Base-by-base conservation (phyloP, 495 filamentous ascomycete species). In the Daldinia grandis region DNA sequence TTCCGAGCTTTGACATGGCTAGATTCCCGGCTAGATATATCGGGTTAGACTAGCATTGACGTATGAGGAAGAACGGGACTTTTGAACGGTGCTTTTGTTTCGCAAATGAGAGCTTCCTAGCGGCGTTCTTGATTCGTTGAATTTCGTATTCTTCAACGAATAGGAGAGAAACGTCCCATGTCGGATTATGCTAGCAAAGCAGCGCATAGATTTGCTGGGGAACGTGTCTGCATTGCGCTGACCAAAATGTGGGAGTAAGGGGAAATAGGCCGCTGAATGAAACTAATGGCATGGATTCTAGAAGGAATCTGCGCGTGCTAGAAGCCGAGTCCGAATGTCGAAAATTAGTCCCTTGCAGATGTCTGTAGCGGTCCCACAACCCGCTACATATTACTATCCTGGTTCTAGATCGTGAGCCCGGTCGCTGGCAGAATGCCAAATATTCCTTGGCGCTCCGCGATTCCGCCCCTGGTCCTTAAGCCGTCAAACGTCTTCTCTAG, bases 301-400 rank as follows among this genome's bases (percentile, higher is more conserved):
- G 44, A 25, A 50, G 24, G 24, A 50, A 12, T 25, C 44, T 25
- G 8, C 44, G 21, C 44, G 44, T 50, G 44, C 19, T 40, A 2
- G 38, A 27, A 33, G 49, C n/a, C 2, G n/a, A 64, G 9, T 14
- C 62, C 24, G 31, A 58, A 40, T 5, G 31, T 24, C 5, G 21
- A 66, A 69, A 69, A 69, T 42, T 69, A 69, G 66, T 69, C 66
- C 66, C 66, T 69, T 64, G 60, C 66, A 69, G 9, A 47, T 47
- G 8, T 63, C 60, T 28, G 61, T 69, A 63, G 59, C 59, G 59
- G 54, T 55, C 47, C 66, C 60, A 47, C 66, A 42, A 55, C 33
- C 60, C 60, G 55, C 60, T 54, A 30, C 21, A 25, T 56, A 54
- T 56, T 69, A 25, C 66, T 61, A 31, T 54, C 38, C 54, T 58